Conservation (phyloP, 2,329 filamentous ascomycete species). For the Dactylellina cionopaga region DNA sequence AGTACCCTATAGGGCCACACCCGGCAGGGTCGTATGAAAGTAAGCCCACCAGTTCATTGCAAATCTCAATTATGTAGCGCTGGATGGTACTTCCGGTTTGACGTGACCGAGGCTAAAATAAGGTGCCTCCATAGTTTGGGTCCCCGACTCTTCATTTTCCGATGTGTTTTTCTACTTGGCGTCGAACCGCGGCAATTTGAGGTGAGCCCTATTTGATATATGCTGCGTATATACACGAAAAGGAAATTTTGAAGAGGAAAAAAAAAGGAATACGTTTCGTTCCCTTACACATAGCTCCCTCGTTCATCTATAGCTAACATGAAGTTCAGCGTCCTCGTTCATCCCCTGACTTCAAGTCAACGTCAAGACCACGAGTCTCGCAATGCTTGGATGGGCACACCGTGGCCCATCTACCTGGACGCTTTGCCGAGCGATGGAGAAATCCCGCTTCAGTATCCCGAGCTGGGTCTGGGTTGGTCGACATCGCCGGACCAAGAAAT, state of each 20-base stretch:
- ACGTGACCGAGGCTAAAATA: background rate
- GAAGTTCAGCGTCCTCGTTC: constrained; percentile 58
- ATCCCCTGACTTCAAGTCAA: constrained; percentile 58
- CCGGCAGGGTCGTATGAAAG: constrained; percentile 60
- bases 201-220: constrained; percentile 3
- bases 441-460: constrained; percentile 59
- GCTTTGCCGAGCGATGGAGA: constrained; percentile 56
- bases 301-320: constrained; percentile 54
- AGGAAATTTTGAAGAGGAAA: too few species aligned
- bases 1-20: constrained; percentile 59
- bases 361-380: constrained; percentile 59
- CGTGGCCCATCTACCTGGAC: constrained; percentile 60
- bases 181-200: constrained; percentile 57
- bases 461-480: constrained; percentile 55
- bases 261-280: too few species aligned
- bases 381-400: constrained; percentile 59
- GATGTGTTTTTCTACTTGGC: constrained; percentile 60
- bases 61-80: background rate
- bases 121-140: constrained; percentile 54
- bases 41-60: constrained; percentile 42
- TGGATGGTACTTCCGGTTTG: background rate
- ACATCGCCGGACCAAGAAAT: constrained; percentile 55
- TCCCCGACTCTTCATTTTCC: constrained; percentile 60
- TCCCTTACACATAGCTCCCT: background rate
- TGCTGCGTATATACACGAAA: background rate